Base-by-base conservation (phyloP, 2,329 filamentous ascomycete genomes). In the Microcera coccophila region DNA sequence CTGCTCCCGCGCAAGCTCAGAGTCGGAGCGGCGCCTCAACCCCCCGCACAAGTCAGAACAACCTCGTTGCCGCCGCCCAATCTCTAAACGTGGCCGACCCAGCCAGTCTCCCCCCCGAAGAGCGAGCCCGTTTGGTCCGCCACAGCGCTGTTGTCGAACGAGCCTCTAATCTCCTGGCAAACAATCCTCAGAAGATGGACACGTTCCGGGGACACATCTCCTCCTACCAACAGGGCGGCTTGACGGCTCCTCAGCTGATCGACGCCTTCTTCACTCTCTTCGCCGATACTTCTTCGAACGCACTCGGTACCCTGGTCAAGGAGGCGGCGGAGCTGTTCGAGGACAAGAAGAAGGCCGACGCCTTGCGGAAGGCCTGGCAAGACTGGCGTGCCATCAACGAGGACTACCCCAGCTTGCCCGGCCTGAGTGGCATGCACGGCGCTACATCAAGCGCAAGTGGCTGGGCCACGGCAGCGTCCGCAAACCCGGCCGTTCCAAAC, bases 381-480 rank as follows among this genome's bases (percentile, higher is more conserved):
- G 87, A 95, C 66, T 96, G 91, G 88, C 87, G 88, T 36, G 90
- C 90, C 28, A 93, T 95, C 67, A 94, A 95, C 53, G 90, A 96
- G 65, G 90, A 96, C 62, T 97, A 96, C 55, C 91, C 91, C 1
- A 88, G 87, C 2, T 72, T 97, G 1, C 90, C 91, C 1, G 85
- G 85, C 0, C 76, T 87, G 1, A 78, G 79, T 41, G 84, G 85
- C 38, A 79, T 84, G 66, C 75, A 82, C 28, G 82, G 83, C 19
- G 75, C 72, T 4, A 76, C 77, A 0, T 76, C 76, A 0, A 68
- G 74, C 8, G 76, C 68, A 9, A 76, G 71, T 42, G 78, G 78
- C 45, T 80, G 85, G 81, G 81, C 64, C 50, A 71, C 62, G 33
- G 87, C 75, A 1, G 79, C 79, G 0, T 71, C 64, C 45, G 79